Evolutionary conservation across 371 early-diverging fungal species (phyloP), one percentile per base, ranked within the genome.

Genomic region (Rhizopus sp.): DNA sequence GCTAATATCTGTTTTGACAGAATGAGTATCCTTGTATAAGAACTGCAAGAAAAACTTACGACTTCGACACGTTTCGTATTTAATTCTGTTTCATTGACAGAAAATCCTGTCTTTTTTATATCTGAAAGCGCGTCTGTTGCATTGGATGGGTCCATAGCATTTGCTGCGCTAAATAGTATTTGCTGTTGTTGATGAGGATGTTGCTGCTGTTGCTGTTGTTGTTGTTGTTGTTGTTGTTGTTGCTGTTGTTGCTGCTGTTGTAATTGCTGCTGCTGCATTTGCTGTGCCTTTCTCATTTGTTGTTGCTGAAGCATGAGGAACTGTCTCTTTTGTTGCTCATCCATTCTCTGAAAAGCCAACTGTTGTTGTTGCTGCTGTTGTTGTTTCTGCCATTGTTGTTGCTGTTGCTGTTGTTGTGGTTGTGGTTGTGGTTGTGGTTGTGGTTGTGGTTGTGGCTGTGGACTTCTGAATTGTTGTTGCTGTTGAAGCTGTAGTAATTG

Each of bases 31-130:
- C 0, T 30, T 7, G 8, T 13, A 40, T 7, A 47, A 40, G 2
- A 41, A 33, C 34, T 10, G 3, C 5, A 29, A 40, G 5, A 7
- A 16, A 30, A 16, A 50, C 67, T 69, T 64, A 75, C 73, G 12
- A 66, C 62, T 59, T 70, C 68, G 5, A 76, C 77, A 51, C 73
- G 59, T 41, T 76, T 76, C 5, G 67, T 66, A 59, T 64, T 66
- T 8, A 60, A 39, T 32, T 60, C 66, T 41, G 53, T 54, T 7
- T 66, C 61, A 47, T 56, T 55, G 9, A 44, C 52, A 15, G 35
- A 50, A 17, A 55, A 13, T 39, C 45, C 29, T 47, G 42, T 35
- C 37, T 57, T 56, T 15, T 40, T 48, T 33, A 61, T 38, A 55
- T 47, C 37, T 30, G 51, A 12, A 42, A 41, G 46, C 32, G 34